These are phyloP conservation scores for Pisolithus albus DNA, from an alignment of 768 basidiomycete genomes.

Conservation along the genomic window DNA sequence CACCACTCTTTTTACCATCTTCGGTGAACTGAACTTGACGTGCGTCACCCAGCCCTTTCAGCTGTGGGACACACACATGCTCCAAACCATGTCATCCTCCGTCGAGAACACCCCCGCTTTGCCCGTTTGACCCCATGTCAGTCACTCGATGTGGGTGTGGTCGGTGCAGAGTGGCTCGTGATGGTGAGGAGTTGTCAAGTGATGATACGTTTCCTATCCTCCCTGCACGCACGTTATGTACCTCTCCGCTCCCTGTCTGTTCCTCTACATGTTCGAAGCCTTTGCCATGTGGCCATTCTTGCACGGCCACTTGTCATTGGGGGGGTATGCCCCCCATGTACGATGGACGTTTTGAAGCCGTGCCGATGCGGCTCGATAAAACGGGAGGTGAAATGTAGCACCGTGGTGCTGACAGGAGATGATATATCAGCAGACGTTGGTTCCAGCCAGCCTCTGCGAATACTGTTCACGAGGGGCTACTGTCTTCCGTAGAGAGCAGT, in stretches of 20 bases:
- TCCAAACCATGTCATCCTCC: conserved; percentile 73
- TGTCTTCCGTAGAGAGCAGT: neutral
- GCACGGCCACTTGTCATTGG: conserved; percentile 62
- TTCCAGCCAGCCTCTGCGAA: conserved; percentile 2
- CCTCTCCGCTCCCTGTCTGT: conserved; percentile 80
- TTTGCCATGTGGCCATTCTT: conserved; percentile 69
- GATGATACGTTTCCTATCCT: conserved; percentile 19
- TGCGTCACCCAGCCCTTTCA: conserved; percentile 44
- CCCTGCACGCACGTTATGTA: conserved; percentile 48
- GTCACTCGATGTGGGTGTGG: conserved; percentile 83
- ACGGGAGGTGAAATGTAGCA: conserved; percentile 42
- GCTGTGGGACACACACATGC: conserved; percentile 76
- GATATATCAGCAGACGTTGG: no score
- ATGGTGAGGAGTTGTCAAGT: conserved; percentile 23
- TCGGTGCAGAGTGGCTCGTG: conserved; percentile 32
- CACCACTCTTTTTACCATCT: neutral
- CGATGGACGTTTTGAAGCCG: conserved; percentile 57
- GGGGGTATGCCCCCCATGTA: conserved; percentile 82
- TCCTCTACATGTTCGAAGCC: conserved; percentile 56
- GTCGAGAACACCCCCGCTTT: conserved; percentile 46
- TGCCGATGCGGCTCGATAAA: conserved; percentile 83
- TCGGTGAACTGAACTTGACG: neutral
- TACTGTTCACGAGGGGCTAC: conserved; percentile 18
- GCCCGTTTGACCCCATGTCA: conserved; percentile 65
- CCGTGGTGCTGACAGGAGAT: no score